Evolutionary conservation across 2,329 filamentous ascomycete genomes (phyloP), one percentile per base, ranked within the genome.

Genomic region (Phialocephala subalpina): DNA sequence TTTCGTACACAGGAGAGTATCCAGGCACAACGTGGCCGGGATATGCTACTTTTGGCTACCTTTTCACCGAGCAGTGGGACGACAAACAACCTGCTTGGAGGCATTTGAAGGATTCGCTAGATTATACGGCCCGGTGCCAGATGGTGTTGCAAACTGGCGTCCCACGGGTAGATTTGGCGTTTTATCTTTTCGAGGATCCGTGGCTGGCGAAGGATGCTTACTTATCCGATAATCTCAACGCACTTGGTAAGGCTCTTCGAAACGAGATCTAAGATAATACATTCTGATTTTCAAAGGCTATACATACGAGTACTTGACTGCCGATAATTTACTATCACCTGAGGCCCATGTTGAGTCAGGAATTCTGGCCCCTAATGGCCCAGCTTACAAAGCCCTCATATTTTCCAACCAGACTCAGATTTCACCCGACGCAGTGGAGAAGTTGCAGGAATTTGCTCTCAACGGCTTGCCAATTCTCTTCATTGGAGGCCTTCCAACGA

Each of bases 21-120:
- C 71, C 72, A 0, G 78, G 80, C 58, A 84, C 83, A 0, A 84
- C 83, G 42, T 85, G 83, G 82, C 83, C 83, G 0, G 81, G 80
- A 0, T 82, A 78, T 60, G 80, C 79, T 0, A 76, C 82, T 0
- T 84, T 84, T 64, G 64, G 60, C 6, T 84, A 82, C 66, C 47
- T 74, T 0, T 83, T 80, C 62, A 77, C 78, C 0, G 80, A 81
- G n/a, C 77, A 80, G 72, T 78, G 79, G 64, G 74, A 74, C 4
- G 73, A 70, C 0, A 74, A 78, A 7, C 79, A 82, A 58, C 82
- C 82, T 0, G 77, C 75, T 0, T 84, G 80, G 79, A 74, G 77
- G 18, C 27, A 61, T 58, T 78, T 80, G 42, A 69, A 70, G 5
- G 79, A 81, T 16, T 65, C 71, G 4, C 66, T 83, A 27, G 73